Conservation (phyloP, 202 grass and related monocot genomes). For the Carex arenaria region DNA sequence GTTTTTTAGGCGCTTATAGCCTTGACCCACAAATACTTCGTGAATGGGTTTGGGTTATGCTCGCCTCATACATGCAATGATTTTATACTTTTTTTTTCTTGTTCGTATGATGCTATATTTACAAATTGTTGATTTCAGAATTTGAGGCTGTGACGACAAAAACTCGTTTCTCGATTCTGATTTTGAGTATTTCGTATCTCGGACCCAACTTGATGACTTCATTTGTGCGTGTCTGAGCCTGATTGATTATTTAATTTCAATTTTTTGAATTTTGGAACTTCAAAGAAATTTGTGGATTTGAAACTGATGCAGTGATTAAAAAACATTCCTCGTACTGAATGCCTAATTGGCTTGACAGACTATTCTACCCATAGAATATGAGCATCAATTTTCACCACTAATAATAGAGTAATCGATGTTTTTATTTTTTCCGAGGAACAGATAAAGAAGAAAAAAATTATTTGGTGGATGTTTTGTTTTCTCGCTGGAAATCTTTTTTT, state of each 20-base stretch:
- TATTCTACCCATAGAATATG: constrained; percentile 30
- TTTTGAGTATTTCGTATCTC: constrained; percentile 30
- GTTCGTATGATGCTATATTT: background rate
- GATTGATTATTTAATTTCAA: background rate
- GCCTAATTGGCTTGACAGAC: constrained; percentile 22
- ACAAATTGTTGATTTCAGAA: background rate
- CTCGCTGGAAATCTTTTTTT: no score
- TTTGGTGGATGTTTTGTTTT: no score
- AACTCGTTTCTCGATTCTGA: constrained; percentile 56
- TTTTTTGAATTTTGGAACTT: background rate
- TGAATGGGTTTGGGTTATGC: constrained; percentile 38
- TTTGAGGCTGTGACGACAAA: constrained; percentile 49
- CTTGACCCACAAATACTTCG: background rate
- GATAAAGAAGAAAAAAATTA: no score
- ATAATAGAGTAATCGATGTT: no score
- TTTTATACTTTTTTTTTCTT: background rate
- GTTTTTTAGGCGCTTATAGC: constrained; percentile 25
- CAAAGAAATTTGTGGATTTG: constrained; percentile 4
- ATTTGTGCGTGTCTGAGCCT: constrained; percentile 60
- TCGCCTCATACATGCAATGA: constrained; percentile 6
- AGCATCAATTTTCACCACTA: constrained; percentile 14
- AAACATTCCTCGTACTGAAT: constrained; percentile 27
- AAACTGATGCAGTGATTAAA: constrained; percentile 28
- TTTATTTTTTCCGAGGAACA: no score
- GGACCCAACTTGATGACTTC: constrained; percentile 43